Percentiles rank a stretch among this genome's conserved stretches.
These are phyloP conservation scores for Talaromyces sp. DNA, from an alignment of 2,329 filamentous ascomycete genomes.

Conservation along the genomic window DNA sequence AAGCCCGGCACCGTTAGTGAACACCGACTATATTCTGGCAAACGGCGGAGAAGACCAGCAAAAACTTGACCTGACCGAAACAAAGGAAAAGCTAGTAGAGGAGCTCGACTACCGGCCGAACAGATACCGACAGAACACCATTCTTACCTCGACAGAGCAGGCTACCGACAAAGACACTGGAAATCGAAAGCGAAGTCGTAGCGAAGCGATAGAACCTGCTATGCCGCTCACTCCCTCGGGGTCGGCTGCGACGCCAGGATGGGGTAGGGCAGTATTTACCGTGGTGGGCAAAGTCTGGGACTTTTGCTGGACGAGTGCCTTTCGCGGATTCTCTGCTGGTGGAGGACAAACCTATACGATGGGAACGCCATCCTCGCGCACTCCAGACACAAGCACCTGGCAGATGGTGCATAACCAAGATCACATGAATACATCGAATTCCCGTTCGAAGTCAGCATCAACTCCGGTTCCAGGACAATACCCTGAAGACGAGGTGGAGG, in stretches of 20 bases:
- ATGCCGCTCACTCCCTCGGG: slow-evolving; percentile 15
- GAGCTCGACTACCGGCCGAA: slow-evolving; percentile 40
- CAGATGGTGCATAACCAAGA: slow-evolving; percentile 25
- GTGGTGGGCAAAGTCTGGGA: slow-evolving; percentile 67
- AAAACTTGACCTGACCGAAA: slow-evolving; percentile 16
- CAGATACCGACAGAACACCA: slow-evolving; percentile 30
- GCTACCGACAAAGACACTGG: slow-evolving; percentile 25
- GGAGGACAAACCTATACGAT: slow-evolving; percentile 63
- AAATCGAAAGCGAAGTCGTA: slow-evolving; percentile 14
- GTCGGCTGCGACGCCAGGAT: slow-evolving; percentile 19
- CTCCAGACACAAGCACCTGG: slow-evolving; percentile 23
- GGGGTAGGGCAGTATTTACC: slow-evolving; percentile 38
- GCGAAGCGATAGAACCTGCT: slow-evolving; percentile 10
- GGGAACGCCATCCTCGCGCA: slow-evolving; percentile 40
- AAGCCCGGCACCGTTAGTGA: slow-evolving; percentile 34
- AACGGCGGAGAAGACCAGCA: slow-evolving; percentile 15
- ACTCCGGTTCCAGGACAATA: slow-evolving; percentile 52
- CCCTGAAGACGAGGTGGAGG: slow-evolving; percentile 35
- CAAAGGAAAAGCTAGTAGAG: slow-evolving; percentile 16
- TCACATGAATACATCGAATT: slow-evolving; percentile 16
- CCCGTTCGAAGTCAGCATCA: slow-evolving; percentile 15
- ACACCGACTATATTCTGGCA: slow-evolving; percentile 34
- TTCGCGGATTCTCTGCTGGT: slow-evolving; percentile 81
- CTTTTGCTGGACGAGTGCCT: slow-evolving; percentile 68
- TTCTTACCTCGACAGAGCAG: slow-evolving; percentile 21